Evolutionary conservation across 371 early-diverging fungal genomes (phyloP), one percentile per base, ranked within the genome.

Genomic region (Mucor saturninus): DNA sequence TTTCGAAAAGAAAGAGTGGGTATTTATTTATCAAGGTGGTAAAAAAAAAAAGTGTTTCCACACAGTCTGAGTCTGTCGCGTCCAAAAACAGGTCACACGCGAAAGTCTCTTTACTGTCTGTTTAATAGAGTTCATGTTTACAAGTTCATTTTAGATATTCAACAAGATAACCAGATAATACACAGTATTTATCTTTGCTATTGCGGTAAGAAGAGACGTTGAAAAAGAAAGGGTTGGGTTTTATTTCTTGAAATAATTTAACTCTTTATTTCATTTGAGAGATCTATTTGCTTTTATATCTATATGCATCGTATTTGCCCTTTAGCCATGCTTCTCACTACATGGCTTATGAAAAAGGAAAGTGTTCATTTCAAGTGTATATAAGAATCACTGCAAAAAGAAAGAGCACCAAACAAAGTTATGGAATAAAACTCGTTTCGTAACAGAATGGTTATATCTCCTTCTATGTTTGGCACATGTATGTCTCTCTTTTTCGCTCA

Each of bases 301-400:
- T 21, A 21, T 21, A 21, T 21, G 21, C 21, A 21, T 21, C 21
- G 21, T 21, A 21, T 21, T 21, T 21, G 21, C 21, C 21, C 21
- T 21, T 21, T 21, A 21, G 21, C 21, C 21, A 21, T 21, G 21
- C 21, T 21, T 21, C 21, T 21, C 21, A 21, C 21, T 21, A 21
- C 21, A 21, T 21, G 21, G 21, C 21, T 21, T 0, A 21, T 21
- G 21, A 46, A 21, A 46, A 8, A 46, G 28, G 46, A 28, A 50
- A 50, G 50, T 30, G 50, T 50, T 50, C 50, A 50, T 50, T 50
- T 50, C 50, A 50, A 50, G 50, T 50, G 50, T 50, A 50, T 28
- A 30, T 50, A 50, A 50, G 50, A 50, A 30, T 50, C 50, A 50
- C 21, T 3, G 50, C 21, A 46, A 21, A 46, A 46, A 14, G 15